Percentiles rank a stretch among this genome's conserved stretches.
Evolutionary conservation across 345 rosid species (phyloP).

Genomic region (Excoecaria cochinchinensis): DNA sequence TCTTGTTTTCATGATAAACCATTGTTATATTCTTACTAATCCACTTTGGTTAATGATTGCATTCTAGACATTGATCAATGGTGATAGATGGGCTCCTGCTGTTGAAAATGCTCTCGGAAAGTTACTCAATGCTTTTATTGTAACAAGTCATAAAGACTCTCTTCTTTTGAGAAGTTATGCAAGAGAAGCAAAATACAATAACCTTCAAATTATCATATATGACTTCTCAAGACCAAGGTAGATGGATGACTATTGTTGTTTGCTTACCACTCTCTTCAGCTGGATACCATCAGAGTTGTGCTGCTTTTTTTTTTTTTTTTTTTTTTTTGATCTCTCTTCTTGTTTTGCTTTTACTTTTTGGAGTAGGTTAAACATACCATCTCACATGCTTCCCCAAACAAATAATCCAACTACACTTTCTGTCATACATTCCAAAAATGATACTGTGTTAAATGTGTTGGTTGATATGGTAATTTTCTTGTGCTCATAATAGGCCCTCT

Average conservation of each 20-base stretch:
- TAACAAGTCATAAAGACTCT: conserved; percentile 74
- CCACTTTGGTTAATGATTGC: conserved; percentile 7
- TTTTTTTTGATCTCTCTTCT: conserved; percentile 13
- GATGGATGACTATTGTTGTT: conserved; percentile 3
- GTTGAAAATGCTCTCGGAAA: conserved; percentile 88
- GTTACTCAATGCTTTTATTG: conserved; percentile 90
- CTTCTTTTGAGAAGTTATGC: conserved; percentile 71
- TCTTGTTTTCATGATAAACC: conserved; percentile 5
- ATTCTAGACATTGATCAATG: conserved; percentile 66
- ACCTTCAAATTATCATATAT: conserved; percentile 73
- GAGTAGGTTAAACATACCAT: conserved; percentile 69
- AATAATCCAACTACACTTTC: conserved; percentile 76
- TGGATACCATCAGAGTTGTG: not conserved
- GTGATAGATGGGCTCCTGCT: conserved; percentile 81
- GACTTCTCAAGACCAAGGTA: conserved; percentile 90
- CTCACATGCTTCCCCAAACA: conserved; percentile 78
- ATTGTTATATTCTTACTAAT: conserved; percentile 3
- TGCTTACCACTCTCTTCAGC: not conserved
- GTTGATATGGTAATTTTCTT: conserved; percentile 73
- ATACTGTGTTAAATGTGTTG: conserved; percentile 81
- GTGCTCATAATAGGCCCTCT: not conserved
- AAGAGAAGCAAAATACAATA: conserved; percentile 56
- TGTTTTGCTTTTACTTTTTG: conserved; percentile 23
- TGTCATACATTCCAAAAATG: conserved; percentile 63
- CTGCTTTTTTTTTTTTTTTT: not conserved